phyloP scores from a whole-genome alignment of 805 yeast genomes.

The Starmerella floricola region DNA sequence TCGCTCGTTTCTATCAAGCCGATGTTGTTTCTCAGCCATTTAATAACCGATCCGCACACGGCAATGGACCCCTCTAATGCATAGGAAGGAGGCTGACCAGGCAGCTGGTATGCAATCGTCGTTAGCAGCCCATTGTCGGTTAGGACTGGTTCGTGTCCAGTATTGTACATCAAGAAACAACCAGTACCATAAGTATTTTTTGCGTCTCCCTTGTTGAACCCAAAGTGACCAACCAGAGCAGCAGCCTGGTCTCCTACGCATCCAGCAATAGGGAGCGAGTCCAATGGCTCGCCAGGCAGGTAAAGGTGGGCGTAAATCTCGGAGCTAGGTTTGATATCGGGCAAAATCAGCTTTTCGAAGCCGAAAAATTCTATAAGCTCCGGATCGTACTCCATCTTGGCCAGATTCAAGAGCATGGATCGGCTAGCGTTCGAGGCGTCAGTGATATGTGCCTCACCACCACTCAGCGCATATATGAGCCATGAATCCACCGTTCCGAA shows the following conservation, averaged over 20 bases:
- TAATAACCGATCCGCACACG: slow-evolving; percentile 88
- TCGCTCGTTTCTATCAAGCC: slow-evolving; percentile 67
- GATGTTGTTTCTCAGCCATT: slow-evolving; percentile 87
- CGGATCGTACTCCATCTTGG: slow-evolving; percentile 61
- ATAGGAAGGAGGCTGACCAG: slow-evolving; percentile 58
- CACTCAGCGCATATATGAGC: slow-evolving; percentile 75
- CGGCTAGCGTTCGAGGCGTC: slow-evolving; percentile 89
- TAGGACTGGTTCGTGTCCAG: slow-evolving; percentile 60
- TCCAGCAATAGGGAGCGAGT: slow-evolving; percentile 68
- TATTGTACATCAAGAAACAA: slow-evolving; percentile 77
- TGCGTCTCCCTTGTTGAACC: slow-evolving; percentile 71
- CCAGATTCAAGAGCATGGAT: slow-evolving; percentile 78
- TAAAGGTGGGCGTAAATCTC: slow-evolving; percentile 64
- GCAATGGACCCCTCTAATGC: slow-evolving; percentile 94
- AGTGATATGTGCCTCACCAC: slow-evolving; percentile 52
- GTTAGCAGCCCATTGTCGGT: slow-evolving; percentile 76
- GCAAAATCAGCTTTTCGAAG: slow-evolving; percentile 59
- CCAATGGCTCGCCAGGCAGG: slow-evolving; percentile 44
- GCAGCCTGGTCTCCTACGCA: slow-evolving; percentile 92
- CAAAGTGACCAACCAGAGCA: slow-evolving; percentile 85
- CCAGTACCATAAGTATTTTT: slow-evolving; percentile 97
- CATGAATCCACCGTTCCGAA: slow-evolving; percentile 93
- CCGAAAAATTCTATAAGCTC: slow-evolving; percentile 68
- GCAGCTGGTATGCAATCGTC: slow-evolving; percentile 85
- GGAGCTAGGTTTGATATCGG: slow-evolving; percentile 67